Base-by-base conservation (phyloP, 2,329 filamentous ascomycete genomes). In the Pezicula neosporulosa region DNA sequence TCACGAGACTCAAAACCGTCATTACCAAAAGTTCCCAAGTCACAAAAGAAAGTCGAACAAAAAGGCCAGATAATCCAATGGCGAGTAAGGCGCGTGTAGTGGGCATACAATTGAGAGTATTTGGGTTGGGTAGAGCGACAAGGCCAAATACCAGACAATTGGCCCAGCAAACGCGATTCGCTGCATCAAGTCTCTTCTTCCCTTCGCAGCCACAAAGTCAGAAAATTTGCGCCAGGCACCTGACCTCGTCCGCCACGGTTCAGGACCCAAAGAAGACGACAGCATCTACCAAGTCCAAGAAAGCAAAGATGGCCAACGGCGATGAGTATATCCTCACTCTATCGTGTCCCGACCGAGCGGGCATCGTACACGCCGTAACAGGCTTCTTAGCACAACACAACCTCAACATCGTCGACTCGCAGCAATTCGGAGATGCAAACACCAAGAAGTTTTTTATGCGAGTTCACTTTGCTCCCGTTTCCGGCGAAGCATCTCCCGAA, bases 361-460 rank as follows among this genome's bases (percentile, higher is more conserved):
- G 89, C 68, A 93, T 94, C 66, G 87, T 94, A 56, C 87, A 93
- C 70, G 86, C 88, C 50, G 89, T 94, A 59, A 93, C 89, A 7
- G 87, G 85, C 56, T 78, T 93, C 61, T 81, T 94, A 56, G 87
- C 88, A 44, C 72, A 79, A 55, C 81, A 89, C 68, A 80, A 83
- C 62, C 79, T 92, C 72, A 94, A 91, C 71, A 89, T 94, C 66
- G 76, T 93, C 57, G 88, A 94, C 71, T 81, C 91, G 57, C 89
- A 91, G 72, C 89, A 94, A 72, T 94, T 90, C 76, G 87, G 84
- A 39, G 89, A 93, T 70, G 82, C 84, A 24, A 80, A 76, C 21
- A 87, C 85, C 18, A 74, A 87, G 66, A 86, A 80, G 52, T 94
- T 94, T 76, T 94, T 94, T 74, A 93, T 94, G 89, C 82, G 89